Conservation (phyloP, 1,139 yeast species). For the Yamadazyma triangularis region DNA sequence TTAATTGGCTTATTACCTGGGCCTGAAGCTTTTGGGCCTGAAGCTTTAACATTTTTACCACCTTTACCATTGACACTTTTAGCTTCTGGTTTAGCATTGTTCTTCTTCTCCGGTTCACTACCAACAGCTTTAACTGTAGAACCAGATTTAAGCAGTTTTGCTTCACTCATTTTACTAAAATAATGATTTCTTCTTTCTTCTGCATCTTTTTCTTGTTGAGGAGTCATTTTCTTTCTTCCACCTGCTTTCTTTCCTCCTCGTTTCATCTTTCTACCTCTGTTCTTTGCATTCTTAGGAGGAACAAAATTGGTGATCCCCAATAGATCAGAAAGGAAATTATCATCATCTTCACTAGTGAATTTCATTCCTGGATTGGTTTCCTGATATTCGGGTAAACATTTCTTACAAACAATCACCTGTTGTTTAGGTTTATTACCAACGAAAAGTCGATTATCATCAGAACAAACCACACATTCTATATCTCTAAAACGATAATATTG, state of each 20-base stretch:
- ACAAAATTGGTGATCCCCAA: slow-evolving; percentile 47
- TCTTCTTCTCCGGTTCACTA: slow-evolving; percentile 10
- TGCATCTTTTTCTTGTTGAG: slow-evolving; percentile 21
- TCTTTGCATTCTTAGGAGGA: slow-evolving; percentile 15
- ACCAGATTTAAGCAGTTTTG: slow-evolving; percentile 34
- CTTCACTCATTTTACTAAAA: slow-evolving; percentile 26
- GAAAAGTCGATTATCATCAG: slow-evolving; percentile 33
- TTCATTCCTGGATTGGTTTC: slow-evolving; percentile 11
- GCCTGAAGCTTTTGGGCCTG: no score
- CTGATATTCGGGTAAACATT: slow-evolving; percentile 31
- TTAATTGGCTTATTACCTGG: neutral
- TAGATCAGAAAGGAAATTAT: slow-evolving; percentile 41
- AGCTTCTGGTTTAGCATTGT: slow-evolving; percentile 12
- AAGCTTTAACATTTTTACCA: slow-evolving; percentile 14
- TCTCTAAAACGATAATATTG: slow-evolving; percentile 49
- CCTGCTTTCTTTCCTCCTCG: slow-evolving; percentile 26
- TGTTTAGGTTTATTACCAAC: slow-evolving; percentile 22
- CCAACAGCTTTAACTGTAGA: slow-evolving; percentile 43
- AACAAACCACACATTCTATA: slow-evolving; percentile 44
- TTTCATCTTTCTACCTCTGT: slow-evolving; percentile 14
- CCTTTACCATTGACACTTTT: no score
- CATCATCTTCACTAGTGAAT: slow-evolving; percentile 45
- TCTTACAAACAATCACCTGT: slow-evolving; percentile 34
- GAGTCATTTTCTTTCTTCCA: slow-evolving; percentile 19
- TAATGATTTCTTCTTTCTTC: slow-evolving; percentile 40